Percentiles rank a stretch among this genome's conserved stretches.
Evolutionary conservation across 2,329 filamentous ascomycete species (phyloP).

Genomic region (Colletotrichum brevisporum): DNA sequence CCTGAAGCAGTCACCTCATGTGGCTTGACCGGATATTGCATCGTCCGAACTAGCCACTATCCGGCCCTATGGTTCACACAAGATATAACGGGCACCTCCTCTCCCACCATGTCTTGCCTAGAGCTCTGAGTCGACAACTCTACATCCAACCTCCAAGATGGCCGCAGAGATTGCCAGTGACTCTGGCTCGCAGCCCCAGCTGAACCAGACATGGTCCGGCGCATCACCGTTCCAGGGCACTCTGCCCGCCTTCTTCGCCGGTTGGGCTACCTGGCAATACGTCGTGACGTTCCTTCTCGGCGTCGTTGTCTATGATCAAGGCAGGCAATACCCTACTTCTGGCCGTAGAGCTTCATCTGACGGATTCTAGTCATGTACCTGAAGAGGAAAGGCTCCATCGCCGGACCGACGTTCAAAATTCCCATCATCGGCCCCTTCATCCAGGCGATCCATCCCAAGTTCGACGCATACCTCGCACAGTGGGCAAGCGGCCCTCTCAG

Average conservation of each 20-base stretch:
- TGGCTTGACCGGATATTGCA: background rate
- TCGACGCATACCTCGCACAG: constrained; percentile 80
- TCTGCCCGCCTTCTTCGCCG: constrained; percentile 12
- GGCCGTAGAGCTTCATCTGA: background rate
- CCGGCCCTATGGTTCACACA: background rate
- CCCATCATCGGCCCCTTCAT: constrained; percentile 83
- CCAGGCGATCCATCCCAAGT: constrained; percentile 80
- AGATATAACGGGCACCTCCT: background rate
- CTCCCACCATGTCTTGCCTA: background rate
- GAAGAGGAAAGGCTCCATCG: constrained; percentile 72
- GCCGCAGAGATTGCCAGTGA: background rate
- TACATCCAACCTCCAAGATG: constrained; percentile 3
- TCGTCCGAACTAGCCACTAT: background rate
- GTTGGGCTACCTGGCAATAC: constrained; percentile 49
- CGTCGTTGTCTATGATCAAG: constrained; percentile 57
- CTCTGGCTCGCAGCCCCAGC: constrained; percentile 3
- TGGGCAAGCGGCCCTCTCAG: constrained; percentile 85
- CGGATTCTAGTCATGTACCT: constrained; percentile 68
- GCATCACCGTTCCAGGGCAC: background rate
- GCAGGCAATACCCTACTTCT: background rate
- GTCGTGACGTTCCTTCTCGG: constrained; percentile 49
- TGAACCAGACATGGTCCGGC: constrained; percentile 21
- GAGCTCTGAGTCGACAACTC: no score
- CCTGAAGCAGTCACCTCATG: background rate
- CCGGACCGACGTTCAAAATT: constrained; percentile 75